phyloP scores from a whole-genome alignment of 192 early-diverging fungal species.

The Gamsiella multidivaricata region DNA sequence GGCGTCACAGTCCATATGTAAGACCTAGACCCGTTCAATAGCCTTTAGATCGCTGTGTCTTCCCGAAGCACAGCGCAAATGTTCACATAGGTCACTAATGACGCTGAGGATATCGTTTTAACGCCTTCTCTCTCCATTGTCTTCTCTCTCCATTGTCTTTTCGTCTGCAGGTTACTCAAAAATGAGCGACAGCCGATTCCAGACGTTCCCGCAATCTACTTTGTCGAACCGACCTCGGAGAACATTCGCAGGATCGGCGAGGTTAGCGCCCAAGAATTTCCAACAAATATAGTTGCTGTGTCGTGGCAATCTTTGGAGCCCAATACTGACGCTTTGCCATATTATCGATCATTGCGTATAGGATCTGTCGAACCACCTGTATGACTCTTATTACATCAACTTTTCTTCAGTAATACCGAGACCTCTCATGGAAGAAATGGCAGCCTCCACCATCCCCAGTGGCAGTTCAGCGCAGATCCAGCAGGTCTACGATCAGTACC shows the following conservation, averaged over 20 bases:
- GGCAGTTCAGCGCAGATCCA: constrained; percentile 84
- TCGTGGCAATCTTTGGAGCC: no score
- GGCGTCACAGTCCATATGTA: constrained; percentile 99
- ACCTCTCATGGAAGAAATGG: constrained; percentile 92
- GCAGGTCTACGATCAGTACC: constrained; percentile 97
- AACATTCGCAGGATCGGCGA: constrained; percentile 85
- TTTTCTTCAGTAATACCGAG: constrained; percentile 91
- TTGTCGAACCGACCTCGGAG: constrained; percentile 90
- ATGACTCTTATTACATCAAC: constrained; percentile 97
- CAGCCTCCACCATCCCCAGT: constrained; percentile 79
- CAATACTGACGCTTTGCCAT: not conserved
- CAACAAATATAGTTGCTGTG: no score
- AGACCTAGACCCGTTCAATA: no score
- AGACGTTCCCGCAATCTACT: constrained; percentile 98
- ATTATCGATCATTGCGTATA: constrained; percentile 37
- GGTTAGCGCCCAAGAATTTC: constrained; percentile 63
- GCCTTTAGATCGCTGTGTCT: not conserved
- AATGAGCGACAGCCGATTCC: constrained; percentile 88
- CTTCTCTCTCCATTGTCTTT: not conserved
- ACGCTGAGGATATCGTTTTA: no score
- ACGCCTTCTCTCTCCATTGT: not conserved
- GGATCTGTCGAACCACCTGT: constrained; percentile 91
- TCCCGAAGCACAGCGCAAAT: not conserved
- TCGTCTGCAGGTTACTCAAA: constrained; percentile 73
- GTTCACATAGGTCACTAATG: no score